These are phyloP conservation scores for Plasmodium falciparum DNA, from an alignment of 169 alveolate species.

Conservation along the genomic window DNA sequence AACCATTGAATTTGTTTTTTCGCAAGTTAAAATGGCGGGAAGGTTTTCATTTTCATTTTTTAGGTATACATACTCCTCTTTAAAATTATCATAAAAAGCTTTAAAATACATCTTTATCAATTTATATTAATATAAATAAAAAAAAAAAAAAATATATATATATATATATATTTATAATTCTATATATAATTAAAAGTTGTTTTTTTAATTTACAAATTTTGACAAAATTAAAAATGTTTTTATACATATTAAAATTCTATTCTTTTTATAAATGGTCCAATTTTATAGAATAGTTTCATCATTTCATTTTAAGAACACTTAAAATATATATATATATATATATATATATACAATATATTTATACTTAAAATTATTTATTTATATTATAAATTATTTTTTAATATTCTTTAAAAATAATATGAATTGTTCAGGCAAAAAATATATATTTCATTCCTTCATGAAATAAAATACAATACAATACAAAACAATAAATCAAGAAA, in stretches of 20 bases:
- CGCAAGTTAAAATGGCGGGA: constrained; percentile 39
- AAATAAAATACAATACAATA: no score
- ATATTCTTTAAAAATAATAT: no score
- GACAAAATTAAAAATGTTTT: not conserved
- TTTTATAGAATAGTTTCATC: no score
- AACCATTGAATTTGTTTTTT: constrained; percentile 44
- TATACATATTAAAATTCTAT: not conserved
- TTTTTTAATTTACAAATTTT: not conserved
- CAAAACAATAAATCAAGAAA: no score
- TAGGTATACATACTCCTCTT: constrained; percentile 60
- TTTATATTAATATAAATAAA: not conserved
- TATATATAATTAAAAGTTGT: not conserved
- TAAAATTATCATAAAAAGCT: constrained; percentile 50
- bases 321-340: no score
- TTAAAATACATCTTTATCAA: constrained; percentile 32
- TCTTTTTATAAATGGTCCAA: not conserved
- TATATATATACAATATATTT: no score
- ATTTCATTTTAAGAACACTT: no score
- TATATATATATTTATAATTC: not conserved
- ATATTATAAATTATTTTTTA: no score
- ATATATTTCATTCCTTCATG: no score
- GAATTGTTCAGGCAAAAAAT: no score
- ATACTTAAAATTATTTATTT: no score
- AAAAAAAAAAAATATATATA: not conserved
- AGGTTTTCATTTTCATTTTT: constrained; percentile 28